Conservation (phyloP, 441 rosid genomes). For the Melastoma candidum region DNA sequence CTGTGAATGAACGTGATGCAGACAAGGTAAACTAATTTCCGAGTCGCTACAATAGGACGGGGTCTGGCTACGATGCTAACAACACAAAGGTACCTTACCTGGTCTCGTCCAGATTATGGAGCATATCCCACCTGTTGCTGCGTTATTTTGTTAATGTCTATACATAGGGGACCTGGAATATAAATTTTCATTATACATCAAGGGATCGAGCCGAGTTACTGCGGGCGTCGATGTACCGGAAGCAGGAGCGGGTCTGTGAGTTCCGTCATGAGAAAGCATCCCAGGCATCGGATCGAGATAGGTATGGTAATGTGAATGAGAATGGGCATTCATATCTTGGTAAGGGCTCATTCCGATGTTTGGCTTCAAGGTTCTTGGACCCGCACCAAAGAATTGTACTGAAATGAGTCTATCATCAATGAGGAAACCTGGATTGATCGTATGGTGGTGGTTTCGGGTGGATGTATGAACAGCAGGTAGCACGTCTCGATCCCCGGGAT, state of each 20-base stretch:
- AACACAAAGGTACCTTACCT: too few relatives aligned
- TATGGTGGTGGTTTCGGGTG: slow-evolving; percentile 13
- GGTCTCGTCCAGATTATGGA: too few relatives aligned
- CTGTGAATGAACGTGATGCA: too few relatives aligned
- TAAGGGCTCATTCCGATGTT: slow-evolving; percentile 25
- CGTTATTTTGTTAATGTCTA: too few relatives aligned
- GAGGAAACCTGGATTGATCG: slow-evolving; percentile 26
- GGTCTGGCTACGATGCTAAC: too few relatives aligned
- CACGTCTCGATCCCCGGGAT: slow-evolving; percentile 26
- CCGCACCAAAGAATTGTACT: slow-evolving; percentile 16
- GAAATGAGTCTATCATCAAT: slow-evolving; percentile 22
- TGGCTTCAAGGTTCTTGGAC: slow-evolving; percentile 22
- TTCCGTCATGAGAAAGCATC: slow-evolving; percentile 27
- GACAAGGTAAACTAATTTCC: too few relatives aligned
- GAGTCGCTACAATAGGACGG: too few relatives aligned
- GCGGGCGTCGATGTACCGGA: too few relatives aligned
- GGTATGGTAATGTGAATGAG: slow-evolving; percentile 6
- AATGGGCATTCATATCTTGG: slow-evolving; percentile 17
- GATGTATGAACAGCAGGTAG: slow-evolving; percentile 21
- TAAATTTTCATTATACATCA: too few relatives aligned
- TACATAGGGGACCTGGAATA: too few relatives aligned
- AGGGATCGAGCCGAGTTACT: too few relatives aligned
- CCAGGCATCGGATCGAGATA: slow-evolving; percentile 25
- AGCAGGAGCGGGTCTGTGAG: slow-evolving; percentile 19
- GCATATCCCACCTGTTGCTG: too few relatives aligned